Base-by-base conservation (phyloP, 2,329 filamentous ascomycete genomes). In the Xylaria sp. region DNA sequence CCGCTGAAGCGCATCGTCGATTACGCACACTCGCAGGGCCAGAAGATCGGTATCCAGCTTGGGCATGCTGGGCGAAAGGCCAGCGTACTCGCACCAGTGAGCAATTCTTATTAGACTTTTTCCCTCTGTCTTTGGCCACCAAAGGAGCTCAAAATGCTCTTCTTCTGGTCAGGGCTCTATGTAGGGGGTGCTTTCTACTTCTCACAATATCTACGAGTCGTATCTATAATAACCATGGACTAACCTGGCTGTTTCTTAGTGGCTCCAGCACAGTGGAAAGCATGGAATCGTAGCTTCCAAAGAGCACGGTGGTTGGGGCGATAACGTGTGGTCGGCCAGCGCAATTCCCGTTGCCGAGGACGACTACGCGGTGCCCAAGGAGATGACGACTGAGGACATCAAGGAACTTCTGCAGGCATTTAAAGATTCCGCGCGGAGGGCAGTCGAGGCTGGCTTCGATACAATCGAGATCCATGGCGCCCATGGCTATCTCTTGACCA, bases 31-130 rank as follows among this genome's bases (percentile, higher is more conserved):
- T 89, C 87, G 32, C 94, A 97, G 80, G 87, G 86, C 77, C 90
- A 94, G 76, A 89, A 92, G 72, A 89, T 93, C 62, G 93, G 88
- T 61, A 90, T 97, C 70, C 94, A 97, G 82, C 85, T 97, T 4
- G 92, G 84, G 1, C 94, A 97, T 76, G 94, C 93, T 0, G 94
- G 94, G 1, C 84, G 90, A 65, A 92, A 92, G 80, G 89, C 87
- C 1, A 87, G 84, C 78, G 88, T 83, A 1, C 76, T 89, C 23
- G 84, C 89, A 0, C 88, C 88, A 20, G 56, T 58, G 34, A 46
- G 56, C 32, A 12, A 20, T 46, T 46, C 23, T 32, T 2, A 15
- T 28, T 1, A 8, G 2, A 3, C 15, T 4, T 15, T 10, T 15
- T 9, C 2, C 28, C 18, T 18, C 51, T 34, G 5, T 52, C 37